Evolutionary conservation across 306 rosid species (phyloP).

Genomic region (Abrus precatorius): DNA sequence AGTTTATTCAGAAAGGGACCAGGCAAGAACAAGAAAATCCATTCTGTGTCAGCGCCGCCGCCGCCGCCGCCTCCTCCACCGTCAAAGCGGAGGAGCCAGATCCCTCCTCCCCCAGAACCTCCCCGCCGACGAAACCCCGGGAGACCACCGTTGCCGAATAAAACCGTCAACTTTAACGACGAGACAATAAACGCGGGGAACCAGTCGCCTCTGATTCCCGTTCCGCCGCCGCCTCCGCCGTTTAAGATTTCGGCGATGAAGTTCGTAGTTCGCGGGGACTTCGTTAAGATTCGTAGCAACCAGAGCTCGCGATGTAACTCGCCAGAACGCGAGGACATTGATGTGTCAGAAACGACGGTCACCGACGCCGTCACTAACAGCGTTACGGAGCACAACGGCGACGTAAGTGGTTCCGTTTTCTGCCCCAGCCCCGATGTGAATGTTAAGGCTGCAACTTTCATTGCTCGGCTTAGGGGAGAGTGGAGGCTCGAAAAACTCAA

Average conservation of each 20-base stretch:
- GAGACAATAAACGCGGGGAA: conserved; percentile 50
- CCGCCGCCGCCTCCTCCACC: conserved; percentile 66
- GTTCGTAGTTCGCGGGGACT: conserved; percentile 63
- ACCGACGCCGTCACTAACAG: background rate
- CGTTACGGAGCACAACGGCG: conserved; percentile 43
- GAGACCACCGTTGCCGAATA: conserved; percentile 76
- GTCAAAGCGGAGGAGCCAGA: conserved; percentile 51
- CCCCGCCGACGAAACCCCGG: conserved; percentile 29
- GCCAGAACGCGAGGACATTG: conserved; percentile 63
- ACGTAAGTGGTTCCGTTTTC: conserved; percentile 50
- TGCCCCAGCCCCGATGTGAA: conserved; percentile 95
- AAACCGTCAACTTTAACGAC: conserved; percentile 24
- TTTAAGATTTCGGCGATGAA: conserved; percentile 64
- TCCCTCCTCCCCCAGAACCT: conserved; percentile 47
- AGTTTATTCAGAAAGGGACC: conserved; percentile 68
- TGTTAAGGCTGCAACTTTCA: conserved; percentile 57
- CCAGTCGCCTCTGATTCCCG: conserved; percentile 67
- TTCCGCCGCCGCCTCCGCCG: conserved; percentile 75
- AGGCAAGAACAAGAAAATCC: conserved; percentile 69
- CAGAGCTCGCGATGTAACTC: conserved; percentile 75
- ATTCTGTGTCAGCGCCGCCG: conserved; percentile 59
- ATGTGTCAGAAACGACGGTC: conserved; percentile 22
- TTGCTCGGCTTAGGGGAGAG: conserved; percentile 54
- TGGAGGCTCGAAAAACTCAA: conserved; percentile 61
- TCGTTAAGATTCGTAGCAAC: conserved; percentile 62